Evolutionary conservation across 495 filamentous ascomycete genomes (phyloP).

Genomic region (Aspergillus coremiiformis): DNA sequence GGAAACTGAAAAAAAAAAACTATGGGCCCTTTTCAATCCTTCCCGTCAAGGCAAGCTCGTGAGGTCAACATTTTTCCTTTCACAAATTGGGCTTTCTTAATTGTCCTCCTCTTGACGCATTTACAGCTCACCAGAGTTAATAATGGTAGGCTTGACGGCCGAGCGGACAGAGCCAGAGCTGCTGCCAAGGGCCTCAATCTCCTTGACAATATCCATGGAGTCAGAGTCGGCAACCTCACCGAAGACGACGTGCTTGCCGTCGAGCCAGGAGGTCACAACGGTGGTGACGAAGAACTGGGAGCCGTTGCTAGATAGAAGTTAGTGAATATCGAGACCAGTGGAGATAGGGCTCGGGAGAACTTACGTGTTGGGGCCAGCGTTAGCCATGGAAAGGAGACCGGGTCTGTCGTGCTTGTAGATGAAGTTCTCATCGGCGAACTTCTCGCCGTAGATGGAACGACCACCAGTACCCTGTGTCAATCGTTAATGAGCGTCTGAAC

Average conservation of each 20-base stretch:
- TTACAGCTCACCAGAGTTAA: constrained; percentile 51
- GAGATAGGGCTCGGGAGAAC: constrained; percentile 17
- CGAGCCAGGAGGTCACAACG: constrained; percentile 81
- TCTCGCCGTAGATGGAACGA: constrained; percentile 93
- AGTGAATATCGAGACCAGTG: not conserved
- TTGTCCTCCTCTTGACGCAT: constrained; percentile 7
- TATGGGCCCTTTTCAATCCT: not conserved
- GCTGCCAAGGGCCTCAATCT: constrained; percentile 65
- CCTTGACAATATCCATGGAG: constrained; percentile 60
- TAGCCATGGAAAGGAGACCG: constrained; percentile 94
- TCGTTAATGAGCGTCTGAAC: not conserved
- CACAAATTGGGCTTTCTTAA: constrained; percentile 1
- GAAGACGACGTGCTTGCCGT: constrained; percentile 97
- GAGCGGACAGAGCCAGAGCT: constrained; percentile 55
- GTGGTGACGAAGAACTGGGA: constrained; percentile 99
- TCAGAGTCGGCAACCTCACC: constrained; percentile 71
- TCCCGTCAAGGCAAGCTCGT: not conserved
- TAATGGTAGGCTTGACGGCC: constrained; percentile 59
- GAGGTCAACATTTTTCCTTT: constrained; percentile 1
- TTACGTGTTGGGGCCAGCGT: constrained; percentile 82
- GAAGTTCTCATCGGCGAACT: constrained; percentile 98
- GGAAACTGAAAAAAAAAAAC: not conserved
- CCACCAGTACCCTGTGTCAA: constrained; percentile 67
- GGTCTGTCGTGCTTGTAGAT: constrained; percentile 72
- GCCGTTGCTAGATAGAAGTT: constrained; percentile 62